These are phyloP conservation scores for Omphalotus guepiniiformis DNA, from an alignment of 768 basidiomycete species.

Conservation along the genomic window DNA sequence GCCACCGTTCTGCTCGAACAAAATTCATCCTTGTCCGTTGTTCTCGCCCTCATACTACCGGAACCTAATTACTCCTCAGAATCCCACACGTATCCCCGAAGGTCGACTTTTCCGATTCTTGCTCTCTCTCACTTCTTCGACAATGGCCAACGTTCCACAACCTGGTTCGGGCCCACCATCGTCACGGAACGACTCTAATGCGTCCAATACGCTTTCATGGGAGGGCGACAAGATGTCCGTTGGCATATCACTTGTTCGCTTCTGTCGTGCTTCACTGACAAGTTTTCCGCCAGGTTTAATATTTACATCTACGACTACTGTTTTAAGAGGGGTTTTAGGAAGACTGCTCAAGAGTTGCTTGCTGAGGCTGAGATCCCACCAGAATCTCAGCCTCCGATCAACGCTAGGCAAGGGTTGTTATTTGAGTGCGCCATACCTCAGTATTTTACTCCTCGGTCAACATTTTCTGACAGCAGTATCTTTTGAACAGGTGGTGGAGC, in stretches of 20 bases:
- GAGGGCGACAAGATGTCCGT: conserved; percentile 79
- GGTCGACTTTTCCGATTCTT: not conserved
- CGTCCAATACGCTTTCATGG: conserved; percentile 50
- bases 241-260: conserved; percentile 11
- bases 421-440: conserved; percentile 59
- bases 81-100: not conserved
- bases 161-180: conserved; percentile 16
- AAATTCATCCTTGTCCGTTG: not conserved
- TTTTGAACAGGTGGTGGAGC: conserved; percentile 70
- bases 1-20: not conserved
- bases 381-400: conserved; percentile 70
- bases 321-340: conserved; percentile 69
- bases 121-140: conserved; percentile 7
- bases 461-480: too few relatives aligned
- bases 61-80: conserved; percentile 7
- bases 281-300: conserved; percentile 59
- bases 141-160: conserved; percentile 26
- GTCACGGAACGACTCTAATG: conserved; percentile 16
- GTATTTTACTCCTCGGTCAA: conserved; percentile 2
- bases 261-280: conserved; percentile 2
- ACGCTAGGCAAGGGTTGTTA: conserved; percentile 76
- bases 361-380: conserved; percentile 60
- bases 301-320: conserved; percentile 89
- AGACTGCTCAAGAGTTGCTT: conserved; percentile 66
- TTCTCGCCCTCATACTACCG: not conserved